Evolutionary conservation across 345 rosid species (phyloP), one percentile per base, ranked within the genome.

Genomic region (Litchi chinensis): DNA sequence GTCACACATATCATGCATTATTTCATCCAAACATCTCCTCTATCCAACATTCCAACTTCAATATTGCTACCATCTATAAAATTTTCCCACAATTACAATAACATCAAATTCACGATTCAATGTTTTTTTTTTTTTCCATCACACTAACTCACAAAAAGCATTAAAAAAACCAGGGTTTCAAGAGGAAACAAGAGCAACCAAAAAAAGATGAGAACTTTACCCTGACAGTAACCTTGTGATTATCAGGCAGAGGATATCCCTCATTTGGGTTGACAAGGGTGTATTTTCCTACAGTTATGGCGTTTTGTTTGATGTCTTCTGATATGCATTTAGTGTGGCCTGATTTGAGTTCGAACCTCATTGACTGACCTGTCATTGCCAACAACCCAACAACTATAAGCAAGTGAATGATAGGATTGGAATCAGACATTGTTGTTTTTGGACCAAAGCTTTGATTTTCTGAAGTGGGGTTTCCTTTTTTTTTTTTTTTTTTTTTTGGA

Each of bases 261-360:
- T 87, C 94, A 37, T 83, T 76, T 3, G 89, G 91, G 81, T 90
- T 95, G 68, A 91, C 84, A 72, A 90, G 74, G 80, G 26, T 70
- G 84, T 92, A 93, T 73, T 81, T 89, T 44, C 92, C 97, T 5
- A 93, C 94, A 11, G 84, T 85, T 90, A 93, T 82, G n/a, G 89
- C 80, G 66, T 89, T 83, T 65, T 65, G 41, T 81, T 85, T 95
- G 64, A 95, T 90, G 66, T 95, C 98, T 81, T 95, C 98, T 5
- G 94, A 82, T 80, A 95, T 87, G 90, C 98, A 95, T 77, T 91
- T 92, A 3, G 87, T 84, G 10, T 11, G 39, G 11, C 92, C 95
- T 60, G 98, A 92, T 54, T 79, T 73, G 76, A 93, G 63, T 75
- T 95, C 91, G 60, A 95, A 77, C 76, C 93, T 88, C 89, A 91